Evolutionary conservation across 306 rosid species (phyloP).

Genomic region (Prunus armeniaca): DNA sequence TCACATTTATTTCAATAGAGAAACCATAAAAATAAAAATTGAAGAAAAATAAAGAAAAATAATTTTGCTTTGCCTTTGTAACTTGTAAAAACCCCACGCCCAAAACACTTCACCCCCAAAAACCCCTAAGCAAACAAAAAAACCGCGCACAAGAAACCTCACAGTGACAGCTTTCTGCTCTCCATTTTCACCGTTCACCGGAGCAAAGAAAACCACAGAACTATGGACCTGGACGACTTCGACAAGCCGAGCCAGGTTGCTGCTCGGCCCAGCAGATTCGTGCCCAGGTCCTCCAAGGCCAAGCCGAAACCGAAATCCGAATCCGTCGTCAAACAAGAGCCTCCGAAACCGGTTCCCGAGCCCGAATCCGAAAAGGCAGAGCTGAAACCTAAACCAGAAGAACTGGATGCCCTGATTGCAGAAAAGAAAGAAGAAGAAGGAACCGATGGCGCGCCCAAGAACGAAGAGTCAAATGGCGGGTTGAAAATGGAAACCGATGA

Average conservation of each 20-base stretch:
- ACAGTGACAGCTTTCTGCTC: not conserved
- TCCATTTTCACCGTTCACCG: slow-evolving; percentile 4
- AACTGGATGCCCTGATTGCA: slow-evolving; percentile 15
- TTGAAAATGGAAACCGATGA: slow-evolving; percentile 42
- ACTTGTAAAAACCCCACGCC: too few species aligned
- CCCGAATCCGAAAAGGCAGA: slow-evolving; percentile 30
- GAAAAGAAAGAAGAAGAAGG: slow-evolving; percentile 34
- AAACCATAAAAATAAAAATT: too few species aligned
- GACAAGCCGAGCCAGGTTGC: slow-evolving; percentile 43
- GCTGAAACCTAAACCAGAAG: slow-evolving; percentile 35
- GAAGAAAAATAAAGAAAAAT: too few species aligned
- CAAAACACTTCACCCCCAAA: too few species aligned
- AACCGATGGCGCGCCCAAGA: slow-evolving; percentile 12
- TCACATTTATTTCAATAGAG: too few species aligned
- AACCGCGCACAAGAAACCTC: not conserved
- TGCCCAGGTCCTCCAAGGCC: slow-evolving; percentile 59
- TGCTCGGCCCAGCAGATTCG: slow-evolving; percentile 55
- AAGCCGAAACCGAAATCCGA: slow-evolving; percentile 45
- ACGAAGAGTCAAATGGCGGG: slow-evolving; percentile 29
- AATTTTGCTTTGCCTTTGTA: too few species aligned
- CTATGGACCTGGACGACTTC: slow-evolving; percentile 76
- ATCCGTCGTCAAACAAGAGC: slow-evolving; percentile 27
- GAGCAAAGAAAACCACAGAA: not conserved
- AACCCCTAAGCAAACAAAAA: not conserved
- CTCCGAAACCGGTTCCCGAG: slow-evolving; percentile 17